Conservation (phyloP, 2,329 filamentous ascomycete species). For the Calonectria pseudoreteaudii region DNA sequence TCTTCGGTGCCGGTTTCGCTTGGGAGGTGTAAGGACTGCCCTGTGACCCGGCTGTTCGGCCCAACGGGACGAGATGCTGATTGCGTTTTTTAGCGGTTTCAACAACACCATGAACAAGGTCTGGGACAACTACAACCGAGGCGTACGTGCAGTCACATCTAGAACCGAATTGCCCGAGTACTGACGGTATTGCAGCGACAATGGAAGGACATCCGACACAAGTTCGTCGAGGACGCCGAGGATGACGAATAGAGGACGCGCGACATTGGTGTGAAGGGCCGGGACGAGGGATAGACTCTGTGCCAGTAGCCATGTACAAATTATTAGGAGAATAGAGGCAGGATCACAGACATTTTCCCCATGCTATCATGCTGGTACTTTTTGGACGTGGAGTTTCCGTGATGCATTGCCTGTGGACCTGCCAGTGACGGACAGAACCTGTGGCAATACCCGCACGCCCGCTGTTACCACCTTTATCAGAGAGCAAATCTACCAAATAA, state of each 20-base stretch:
- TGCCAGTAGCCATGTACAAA: conserved; percentile 50
- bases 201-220: conserved; percentile 99
- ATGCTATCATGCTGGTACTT: conserved; percentile 16
- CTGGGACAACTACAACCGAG: conserved; percentile 92
- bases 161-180: conserved; percentile 13
- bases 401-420: conserved; percentile 19
- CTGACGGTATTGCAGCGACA: conserved; percentile 75
- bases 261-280: conserved; percentile 32
- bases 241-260: conserved; percentile 40
- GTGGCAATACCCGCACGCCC: conserved; percentile 3
- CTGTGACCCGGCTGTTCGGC: conserved; percentile 23
- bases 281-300: conserved; percentile 36
- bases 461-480: not conserved
- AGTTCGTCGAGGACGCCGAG: conserved; percentile 80
- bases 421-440: not conserved
- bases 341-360: conserved; percentile 37
- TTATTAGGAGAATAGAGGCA: conserved; percentile 46
- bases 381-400: conserved; percentile 2
- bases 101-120: conserved; percentile 84
- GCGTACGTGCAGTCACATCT: conserved; percentile 71
- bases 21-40: conserved; percentile 85
- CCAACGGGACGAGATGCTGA: conserved; percentile 46
- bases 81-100: conserved; percentile 72
- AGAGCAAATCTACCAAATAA: not conserved
- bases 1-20: conserved; percentile 89